Base-by-base conservation (phyloP, 2,329 filamentous ascomycete species). In the Fusarium brachygibbosum region DNA sequence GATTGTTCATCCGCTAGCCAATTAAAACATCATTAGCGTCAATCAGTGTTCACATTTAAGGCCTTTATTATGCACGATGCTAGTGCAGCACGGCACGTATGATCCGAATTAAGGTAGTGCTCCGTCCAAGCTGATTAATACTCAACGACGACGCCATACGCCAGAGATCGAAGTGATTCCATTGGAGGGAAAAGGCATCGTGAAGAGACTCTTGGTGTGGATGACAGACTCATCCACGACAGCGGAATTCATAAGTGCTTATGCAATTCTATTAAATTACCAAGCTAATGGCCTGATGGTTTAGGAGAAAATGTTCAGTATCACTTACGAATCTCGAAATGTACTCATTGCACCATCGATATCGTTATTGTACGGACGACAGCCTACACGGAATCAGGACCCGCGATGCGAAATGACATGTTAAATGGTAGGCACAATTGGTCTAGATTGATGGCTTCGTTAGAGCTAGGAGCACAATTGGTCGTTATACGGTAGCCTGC, bases 181-280 rank as follows among this genome's bases (percentile, higher is more conserved):
- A 54, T 57, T 57, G 54, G 54, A 57, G 48, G 54, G 17, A 55
- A 41, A 57, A 34, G 48, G 13, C 3, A 54, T 34, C 28, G 14
- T 7, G 6, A 32, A 25, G 25, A 31, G 13, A 41, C 2, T 40
- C 9, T 17, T 28, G n/a, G 53, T 29, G 44, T 37, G 9, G 8
- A 56, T 32, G 25, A n/a, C 14, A 28, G 28, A 57, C 12, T 5
- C 19, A 40, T 46, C 28, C 28, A 54, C 35, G 35, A 41, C 35
- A 57, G 17, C 54, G 8, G 21, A 41, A 55, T 32, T 40, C 48
- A 57, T 57, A 57, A 54, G 25, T 57, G 48, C 49, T 34, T 48
- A 55, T 48, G 48, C 48, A 57, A 55, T n/a, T 19, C 21, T 40
- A 11, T 6, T 32, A 0, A 17, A 41, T 50, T 37, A 50, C 52